Evolutionary conservation across 768 basidiomycete species (phyloP), one percentile per base, ranked within the genome.

Genomic region (Mrakia gelida): DNA sequence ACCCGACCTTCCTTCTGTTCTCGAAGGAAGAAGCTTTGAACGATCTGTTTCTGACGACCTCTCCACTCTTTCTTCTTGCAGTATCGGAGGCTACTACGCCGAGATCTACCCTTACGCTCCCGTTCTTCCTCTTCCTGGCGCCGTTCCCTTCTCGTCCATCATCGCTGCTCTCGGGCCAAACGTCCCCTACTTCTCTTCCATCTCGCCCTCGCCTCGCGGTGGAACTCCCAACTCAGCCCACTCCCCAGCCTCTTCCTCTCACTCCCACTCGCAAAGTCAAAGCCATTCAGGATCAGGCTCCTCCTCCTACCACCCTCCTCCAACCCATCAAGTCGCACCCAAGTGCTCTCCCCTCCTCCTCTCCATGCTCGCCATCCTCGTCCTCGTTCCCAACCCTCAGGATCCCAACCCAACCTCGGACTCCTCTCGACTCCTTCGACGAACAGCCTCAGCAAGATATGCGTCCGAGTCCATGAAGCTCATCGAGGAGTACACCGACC

Each of bases 311-410:
- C 49, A 52, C 49, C 49, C 43, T 56, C 67, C 34, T 9, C 41
- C 13, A 9, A 26, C 38, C 21, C 41, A 43, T 18, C 34, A 26
- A n/a, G 9, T 56, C 61, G 10, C 18, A 13, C 30, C 43, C 32
- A 65, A 59, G 23, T 41, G 34, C 38, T 38, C 43, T 18, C 54
- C 77, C 23, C 68, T 78, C n/a, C 54, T 73, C 15, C 73, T 78
- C 38, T 63, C 73, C 34, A 73, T 73, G 54, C 77, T 74, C 23
- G 63, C 65, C 54, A 73, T 78, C 73, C 72, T 78, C 41, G 65
- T 61, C 34, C 73, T 78, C 41, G 65, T 54, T 16, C 77, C 72
- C 15, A 62, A 68, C 41, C 34, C 72, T 4, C 10, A 45, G 10
- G 77, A 78, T 56, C 73, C 72, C 15, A 68, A 68, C 18, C 73